Evolutionary conservation across 2,329 filamentous ascomycete species (phyloP).

Genomic region (Ilyonectria sp.): DNA sequence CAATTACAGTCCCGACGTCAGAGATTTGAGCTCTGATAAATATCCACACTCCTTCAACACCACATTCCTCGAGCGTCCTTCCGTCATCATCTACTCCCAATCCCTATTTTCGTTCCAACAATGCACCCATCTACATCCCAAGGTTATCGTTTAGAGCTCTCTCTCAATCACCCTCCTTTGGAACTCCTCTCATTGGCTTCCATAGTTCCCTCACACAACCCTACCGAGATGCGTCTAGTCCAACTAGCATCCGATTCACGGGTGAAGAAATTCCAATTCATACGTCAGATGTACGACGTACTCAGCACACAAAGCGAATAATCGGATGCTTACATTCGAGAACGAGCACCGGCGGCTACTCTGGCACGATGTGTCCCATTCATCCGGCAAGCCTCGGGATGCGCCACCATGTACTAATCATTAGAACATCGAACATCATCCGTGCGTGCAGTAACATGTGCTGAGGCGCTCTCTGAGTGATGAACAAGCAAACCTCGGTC

Average conservation of each 20-base stretch:
- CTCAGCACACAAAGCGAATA: background rate
- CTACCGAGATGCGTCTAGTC: background rate
- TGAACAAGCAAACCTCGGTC: background rate
- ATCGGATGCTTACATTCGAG: no score
- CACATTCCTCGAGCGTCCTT: background rate
- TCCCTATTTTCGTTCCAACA: background rate
- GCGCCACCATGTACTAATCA: background rate
- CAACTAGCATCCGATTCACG: background rate
- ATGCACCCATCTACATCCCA: no score
- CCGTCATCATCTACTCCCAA: background rate
- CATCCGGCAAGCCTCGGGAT: background rate
- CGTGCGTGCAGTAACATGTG: background rate
- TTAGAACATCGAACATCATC: background rate
- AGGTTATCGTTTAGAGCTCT: no score
- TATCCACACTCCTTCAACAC: background rate
- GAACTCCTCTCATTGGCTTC: no score
- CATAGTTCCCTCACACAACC: background rate
- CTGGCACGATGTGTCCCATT: background rate
- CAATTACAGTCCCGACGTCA: background rate
- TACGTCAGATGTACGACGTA: background rate
- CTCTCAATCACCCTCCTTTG: no score
- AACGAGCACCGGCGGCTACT: background rate
- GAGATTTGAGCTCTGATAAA: background rate
- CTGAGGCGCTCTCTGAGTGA: background rate
- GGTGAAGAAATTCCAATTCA: no score